Evolutionary conservation across 208 protist species (phyloP), one percentile per base, ranked within the genome.

Genomic region (Leishmania major): DNA sequence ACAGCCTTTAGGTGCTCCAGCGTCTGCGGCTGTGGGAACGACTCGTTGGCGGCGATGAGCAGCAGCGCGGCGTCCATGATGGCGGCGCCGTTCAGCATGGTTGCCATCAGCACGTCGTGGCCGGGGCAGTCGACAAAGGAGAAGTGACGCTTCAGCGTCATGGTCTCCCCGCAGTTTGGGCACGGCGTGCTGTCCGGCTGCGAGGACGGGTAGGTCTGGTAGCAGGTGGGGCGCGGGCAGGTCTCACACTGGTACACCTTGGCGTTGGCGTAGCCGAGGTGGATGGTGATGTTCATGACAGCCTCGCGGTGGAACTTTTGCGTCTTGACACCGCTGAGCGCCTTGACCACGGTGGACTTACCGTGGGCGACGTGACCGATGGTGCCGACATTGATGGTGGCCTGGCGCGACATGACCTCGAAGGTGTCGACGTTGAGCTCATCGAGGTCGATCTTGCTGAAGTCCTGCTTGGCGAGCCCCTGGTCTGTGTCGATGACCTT

Each of bases 311-410:
- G 99, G 90, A 99, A 99, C 87, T 99, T 97, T 77, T 99, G 98
- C 71, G 99, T 99, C 94, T 99, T 97, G 67, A 99, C 99, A 53
- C 99, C 99, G 74, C 98, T 99, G 47, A 99, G 98, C 51, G 99
- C 98, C 85, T 99, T 99, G 71, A 99, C 99, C 22, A 99, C 98
- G 45, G 99, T 99, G 57, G 99, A 99, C 91, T 99, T 99, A 82
- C 99, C 99, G 95, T 99, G 99, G 6, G 99, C 99, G 47, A 99
- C 99, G 88, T 99, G 99, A 66, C 99, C 99, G 87, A 99, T 99
- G 35, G 99, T 99, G 79, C 99, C 99, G 82, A 99, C 99, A 89
- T 99, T 99, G 78, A 99, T 99, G 15, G 99, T 99, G 15, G 99
- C 99, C 92, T 99, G 99, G n/a, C 99, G 90, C 35, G 92, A 96